Evolutionary conservation across 2,329 filamentous ascomycete genomes (phyloP).

Genomic region (Clarireedia hainanense): DNA sequence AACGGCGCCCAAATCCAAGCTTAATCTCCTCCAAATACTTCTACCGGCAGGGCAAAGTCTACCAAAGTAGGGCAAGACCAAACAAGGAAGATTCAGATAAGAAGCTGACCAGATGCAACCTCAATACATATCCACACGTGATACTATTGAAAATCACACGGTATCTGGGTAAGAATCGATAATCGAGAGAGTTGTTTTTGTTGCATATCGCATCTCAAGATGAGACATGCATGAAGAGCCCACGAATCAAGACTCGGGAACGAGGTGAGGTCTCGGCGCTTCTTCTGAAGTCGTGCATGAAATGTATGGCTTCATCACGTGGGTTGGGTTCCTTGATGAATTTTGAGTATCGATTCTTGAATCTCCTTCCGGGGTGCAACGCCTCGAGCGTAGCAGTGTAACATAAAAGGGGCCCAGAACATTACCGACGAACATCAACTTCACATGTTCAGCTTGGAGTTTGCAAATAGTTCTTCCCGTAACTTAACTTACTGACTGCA

Average conservation of each 20-base stretch:
- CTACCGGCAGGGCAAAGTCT: not conserved
- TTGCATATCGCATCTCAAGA: conserved; percentile 7
- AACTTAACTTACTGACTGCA: not conserved
- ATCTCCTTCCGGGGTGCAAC: not conserved
- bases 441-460: not conserved
- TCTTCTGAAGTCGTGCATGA: conserved; percentile 7
- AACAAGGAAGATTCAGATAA: not conserved
- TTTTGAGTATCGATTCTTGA: not conserved
- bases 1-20: not conserved
- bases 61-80: not conserved
- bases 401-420: not conserved
- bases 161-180: not conserved
- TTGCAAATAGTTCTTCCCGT: not conserved
- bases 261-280: not conserved
- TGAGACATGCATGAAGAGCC: conserved; percentile 8
- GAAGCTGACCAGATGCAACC: not conserved
- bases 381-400: not conserved
- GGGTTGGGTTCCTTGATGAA: not conserved
- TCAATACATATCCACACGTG: not conserved
- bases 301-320: conserved; percentile 1
- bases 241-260: conserved; percentile 1
- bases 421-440: not conserved
- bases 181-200: conserved; percentile 1
- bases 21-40: not conserved
- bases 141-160: not conserved